Percentiles rank a stretch among this genome's conserved stretches.
Evolutionary conservation across 192 early-diverging fungal species (phyloP).

Genomic region (Coemansia reversa): DNA sequence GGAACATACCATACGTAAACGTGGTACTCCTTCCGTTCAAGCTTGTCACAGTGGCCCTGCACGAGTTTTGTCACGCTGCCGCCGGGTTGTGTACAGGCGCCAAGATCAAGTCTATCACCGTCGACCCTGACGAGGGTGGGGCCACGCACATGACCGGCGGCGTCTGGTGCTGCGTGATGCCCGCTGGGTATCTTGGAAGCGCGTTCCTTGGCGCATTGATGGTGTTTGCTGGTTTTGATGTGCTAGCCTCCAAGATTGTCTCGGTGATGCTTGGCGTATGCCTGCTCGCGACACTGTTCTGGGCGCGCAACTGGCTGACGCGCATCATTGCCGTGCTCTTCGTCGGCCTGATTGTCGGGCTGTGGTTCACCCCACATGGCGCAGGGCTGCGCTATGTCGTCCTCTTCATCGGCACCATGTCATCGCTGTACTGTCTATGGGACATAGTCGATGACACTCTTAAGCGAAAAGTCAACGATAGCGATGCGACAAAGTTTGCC

Average conservation of each 20-base stretch:
- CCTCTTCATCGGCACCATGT: conserved; percentile 94
- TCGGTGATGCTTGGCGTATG: conserved; percentile 82
- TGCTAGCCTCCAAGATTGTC: conserved; percentile 81
- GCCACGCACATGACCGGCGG: conserved; percentile 81
- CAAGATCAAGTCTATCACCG: conserved; percentile 80
- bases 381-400: conserved; percentile 85
- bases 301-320: conserved; percentile 89
- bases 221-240: conserved; percentile 91
- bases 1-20: conserved; percentile 86
- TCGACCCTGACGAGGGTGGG: conserved; percentile 93
- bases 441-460: conserved; percentile 96
- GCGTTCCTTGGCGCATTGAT: conserved; percentile 88
- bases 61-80: conserved; percentile 93
- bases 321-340: conserved; percentile 78
- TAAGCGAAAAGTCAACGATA: conserved; percentile 87
- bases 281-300: conserved; percentile 79
- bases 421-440: conserved; percentile 87
- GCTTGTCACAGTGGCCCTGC: conserved; percentile 87
- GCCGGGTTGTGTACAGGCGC: conserved; percentile 88
- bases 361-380: conserved; percentile 82
- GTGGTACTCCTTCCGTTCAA: conserved; percentile 93
- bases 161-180: conserved; percentile 77
- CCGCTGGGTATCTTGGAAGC: conserved; percentile 89
- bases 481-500: conserved; percentile 89
- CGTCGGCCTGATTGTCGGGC: conserved; percentile 72